phyloP scores from a whole-genome alignment of 148 eudicot genomes.

The Rhododendron henanense region DNA sequence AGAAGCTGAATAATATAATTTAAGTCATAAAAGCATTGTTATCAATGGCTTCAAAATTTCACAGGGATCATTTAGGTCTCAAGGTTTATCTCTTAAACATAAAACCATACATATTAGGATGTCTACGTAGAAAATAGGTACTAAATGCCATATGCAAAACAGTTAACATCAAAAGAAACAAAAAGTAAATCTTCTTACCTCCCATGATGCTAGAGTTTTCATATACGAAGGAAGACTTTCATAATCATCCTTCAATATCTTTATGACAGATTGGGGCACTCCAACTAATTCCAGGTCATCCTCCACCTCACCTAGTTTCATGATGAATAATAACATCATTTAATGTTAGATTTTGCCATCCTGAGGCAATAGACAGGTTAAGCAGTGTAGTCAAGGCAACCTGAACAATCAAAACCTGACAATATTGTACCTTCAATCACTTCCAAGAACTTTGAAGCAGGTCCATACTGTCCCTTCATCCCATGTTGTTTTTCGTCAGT shows the following conservation, averaged over 20 bases:
- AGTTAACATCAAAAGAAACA: background rate
- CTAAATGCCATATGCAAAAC: background rate
- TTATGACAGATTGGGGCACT: constrained; percentile 32
- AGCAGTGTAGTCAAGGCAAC: background rate
- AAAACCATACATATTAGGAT: background rate
- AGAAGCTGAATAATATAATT: background rate
- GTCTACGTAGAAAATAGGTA: background rate
- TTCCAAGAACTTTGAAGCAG: constrained; percentile 13
- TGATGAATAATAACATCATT: background rate
- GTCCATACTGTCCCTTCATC: constrained; percentile 31
- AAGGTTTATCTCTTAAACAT: background rate
- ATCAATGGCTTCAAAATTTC: background rate
- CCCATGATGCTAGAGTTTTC: constrained; percentile 77
- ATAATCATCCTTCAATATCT: constrained; percentile 59
- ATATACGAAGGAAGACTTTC: constrained; percentile 79
- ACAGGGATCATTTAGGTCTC: background rate
- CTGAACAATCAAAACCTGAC: background rate
- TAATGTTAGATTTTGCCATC: background rate
- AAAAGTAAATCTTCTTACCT: constrained; percentile 44
- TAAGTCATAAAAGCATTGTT: background rate
- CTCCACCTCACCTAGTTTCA: constrained; percentile 30
- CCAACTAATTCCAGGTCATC: constrained; percentile 31
- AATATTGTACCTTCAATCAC: constrained; percentile 25
- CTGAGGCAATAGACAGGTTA: background rate
- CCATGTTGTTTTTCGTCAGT: background rate